Base-by-base conservation (phyloP, 306 rosid species). In the Begonia loranthoides region DNA sequence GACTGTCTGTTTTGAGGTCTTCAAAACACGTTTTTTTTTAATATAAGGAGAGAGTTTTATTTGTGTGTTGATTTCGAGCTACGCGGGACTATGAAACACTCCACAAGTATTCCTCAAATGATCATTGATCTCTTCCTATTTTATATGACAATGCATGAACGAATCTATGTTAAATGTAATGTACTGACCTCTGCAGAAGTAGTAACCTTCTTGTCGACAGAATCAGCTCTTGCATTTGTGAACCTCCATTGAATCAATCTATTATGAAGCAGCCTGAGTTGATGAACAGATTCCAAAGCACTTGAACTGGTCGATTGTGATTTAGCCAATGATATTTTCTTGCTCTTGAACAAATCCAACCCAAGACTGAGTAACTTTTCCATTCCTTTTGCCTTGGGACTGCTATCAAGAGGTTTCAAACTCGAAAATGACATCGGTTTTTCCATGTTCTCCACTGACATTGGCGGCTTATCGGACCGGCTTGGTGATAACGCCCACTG, bases 401-500 rank as follows among this genome's bases (percentile, higher is more conserved):
- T 73, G 59, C 81, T 75, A 9, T n/a, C 38, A 1, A 62, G 76
- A 41, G 89, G 96, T 60, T 70, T 80, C 74, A 77, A 56, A 51
- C 57, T 78, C 28, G 82, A 87, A 77, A 75, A 73, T 5, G 93
- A 72, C 60, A 33, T 15, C 1, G 63, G 55, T 49, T 56, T 73
- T 10, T 65, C 78, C 46, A 61, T 76, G 17, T 50, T 77, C 63
- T 82, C 86, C 9, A 71, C 68, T 2, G 75, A 68, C 65, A 68
- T 56, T 0, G 81, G 60, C 0, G 76, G 69, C 24, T 81, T 62
- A 4, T 54, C 76, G 2, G 89, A 52, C 19, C 96, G 68, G 8
- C 84, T 89, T 0, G 92, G 96, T 14, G 96, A 87, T 45, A 83
- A 52, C 8, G 90, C 96, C 96, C 96, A 87, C 49, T 74, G 94